phyloP scores from a whole-genome alignment of 179 eudicot species.

The Silene noctiflora region DNA sequence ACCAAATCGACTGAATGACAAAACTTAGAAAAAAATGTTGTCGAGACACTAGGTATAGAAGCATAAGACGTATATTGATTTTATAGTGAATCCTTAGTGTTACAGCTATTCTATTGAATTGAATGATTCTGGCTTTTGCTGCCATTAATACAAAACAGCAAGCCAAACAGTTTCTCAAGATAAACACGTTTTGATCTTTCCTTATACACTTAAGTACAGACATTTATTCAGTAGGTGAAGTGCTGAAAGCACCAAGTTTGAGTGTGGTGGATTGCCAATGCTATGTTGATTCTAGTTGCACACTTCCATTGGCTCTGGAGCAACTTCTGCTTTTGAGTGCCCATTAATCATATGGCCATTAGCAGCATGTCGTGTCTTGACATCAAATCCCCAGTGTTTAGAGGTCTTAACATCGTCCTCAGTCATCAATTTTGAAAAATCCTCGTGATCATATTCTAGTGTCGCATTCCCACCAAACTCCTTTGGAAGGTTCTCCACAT shows the following conservation, averaged over 20 bases:
- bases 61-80: background rate
- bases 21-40: background rate
- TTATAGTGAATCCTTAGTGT: background rate
- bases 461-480: conserved; percentile 73
- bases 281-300: conserved; percentile 3
- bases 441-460: conserved; percentile 51
- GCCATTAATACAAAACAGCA: conserved; percentile 8
- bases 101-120: conserved; percentile 7
- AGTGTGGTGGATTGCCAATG: conserved; percentile 8
- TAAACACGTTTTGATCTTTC: background rate
- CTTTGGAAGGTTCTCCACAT: conserved; percentile 74
- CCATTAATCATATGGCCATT: conserved; percentile 23
- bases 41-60: background rate
- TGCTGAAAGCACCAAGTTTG: background rate
- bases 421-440: conserved; percentile 55
- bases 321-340: conserved; percentile 53
- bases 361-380: conserved; percentile 30
- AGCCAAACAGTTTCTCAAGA: background rate
- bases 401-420: conserved; percentile 54
- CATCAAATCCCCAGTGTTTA: conserved; percentile 51
- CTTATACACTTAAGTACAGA: conserved; percentile 11
- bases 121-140: background rate
- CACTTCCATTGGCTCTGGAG: conserved; percentile 51
- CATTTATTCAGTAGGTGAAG: conserved; percentile 20
- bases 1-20: background rate